Evolutionary conservation across 2,329 filamentous ascomycete genomes (phyloP).

Genomic region (Claviceps citrina): DNA sequence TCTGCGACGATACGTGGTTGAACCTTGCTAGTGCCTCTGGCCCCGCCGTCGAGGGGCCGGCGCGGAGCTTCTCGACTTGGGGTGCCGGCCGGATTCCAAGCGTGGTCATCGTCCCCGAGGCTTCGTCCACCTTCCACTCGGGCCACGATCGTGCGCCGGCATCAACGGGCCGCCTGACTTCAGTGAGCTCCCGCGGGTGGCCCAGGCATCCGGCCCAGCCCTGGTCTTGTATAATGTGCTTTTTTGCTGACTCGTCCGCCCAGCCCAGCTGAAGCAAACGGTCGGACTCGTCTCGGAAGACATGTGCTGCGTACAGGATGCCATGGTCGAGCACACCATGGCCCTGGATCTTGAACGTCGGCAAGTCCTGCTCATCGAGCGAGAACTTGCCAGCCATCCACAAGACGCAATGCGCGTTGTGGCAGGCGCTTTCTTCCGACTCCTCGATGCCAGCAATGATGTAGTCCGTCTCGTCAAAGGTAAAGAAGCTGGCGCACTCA

Average conservation of each 20-base stretch:
- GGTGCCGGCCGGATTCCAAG: slow-evolving; percentile 9
- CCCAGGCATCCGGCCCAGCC: slow-evolving; percentile 9
- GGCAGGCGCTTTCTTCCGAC: slow-evolving; percentile 5
- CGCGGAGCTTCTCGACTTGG: slow-evolving; percentile 4
- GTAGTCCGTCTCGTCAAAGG: slow-evolving; percentile 6
- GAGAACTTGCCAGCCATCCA: slow-evolving; percentile 7
- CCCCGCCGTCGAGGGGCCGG: not conserved
- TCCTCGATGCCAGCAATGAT: slow-evolving; percentile 9
- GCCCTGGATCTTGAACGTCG: slow-evolving; percentile 5
- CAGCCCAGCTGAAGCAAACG: slow-evolving; percentile 9
- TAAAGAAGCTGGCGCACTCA: slow-evolving; percentile 13
- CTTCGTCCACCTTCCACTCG: slow-evolving; percentile 8
- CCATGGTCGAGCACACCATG: slow-evolving; percentile 11
- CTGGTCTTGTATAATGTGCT: slow-evolving; percentile 5
- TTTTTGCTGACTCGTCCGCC: slow-evolving; percentile 9
- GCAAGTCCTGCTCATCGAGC: not conserved
- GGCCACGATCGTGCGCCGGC: not conserved
- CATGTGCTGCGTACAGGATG: slow-evolving; percentile 11
- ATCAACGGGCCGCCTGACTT: slow-evolving; percentile 3
- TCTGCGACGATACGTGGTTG: slow-evolving; percentile 1
- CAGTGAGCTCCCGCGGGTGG: slow-evolving; percentile 7
- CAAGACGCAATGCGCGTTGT: slow-evolving; percentile 7
- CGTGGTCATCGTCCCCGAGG: slow-evolving; percentile 6
- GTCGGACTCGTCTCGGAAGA: slow-evolving; percentile 9
- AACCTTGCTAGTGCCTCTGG: slow-evolving; percentile 1